Base-by-base conservation (phyloP, 108 stramenopile genomes). In the Nitzschia sp. region DNA sequence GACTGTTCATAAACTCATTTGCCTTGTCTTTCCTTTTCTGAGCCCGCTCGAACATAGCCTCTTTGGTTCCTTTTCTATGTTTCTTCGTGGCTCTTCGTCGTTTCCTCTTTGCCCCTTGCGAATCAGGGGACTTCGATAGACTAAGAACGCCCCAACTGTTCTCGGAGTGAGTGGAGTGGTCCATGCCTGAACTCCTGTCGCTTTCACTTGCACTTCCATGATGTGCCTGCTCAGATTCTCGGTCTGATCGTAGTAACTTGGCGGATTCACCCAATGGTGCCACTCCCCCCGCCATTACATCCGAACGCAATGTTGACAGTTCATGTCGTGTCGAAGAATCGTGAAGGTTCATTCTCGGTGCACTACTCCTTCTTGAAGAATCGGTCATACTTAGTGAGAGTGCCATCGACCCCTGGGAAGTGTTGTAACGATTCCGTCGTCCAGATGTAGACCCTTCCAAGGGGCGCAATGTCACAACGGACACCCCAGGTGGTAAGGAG, bases 401-500 rank as follows among this genome's bases (percentile, higher is more conserved):
- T 10, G 61, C 61, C 61, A 62, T 53, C 51, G 65, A 65, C 17
- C 52, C 65, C 1, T 14, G 39, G 6, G 51, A 53, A n/a, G 20
- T 41, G 21, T 65, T 38, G 51, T 53, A 52, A 2, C 43, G 37
- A 25, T 65, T 53, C 19, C 39, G 10, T 0, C 42, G 10, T 11
- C 22, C 17, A 17, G 42, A 46, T 44, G 43, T 40, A 2, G 61
- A 62, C 10, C 11, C 24, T 46, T 62, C 61, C 37, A 62, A 39
- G 10, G 61, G 61, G 6, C 61, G 61, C 25, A 68, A 42, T 22
- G 54, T 43, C 15, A 50, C 55, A 0, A 57, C 56, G 3, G 67
- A 68, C 1, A 68, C 56, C 11, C 67, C 67, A 8, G 67, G 54
- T 26, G 67, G 67, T 24, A 68, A 34, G 9, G 67, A 55, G 8